Percentiles rank a stretch among this genome's conserved stretches.
These are phyloP conservation scores for Rhodosporidiobolus sp. DNA, from an alignment of 768 basidiomycete species.

Conservation along the genomic window DNA sequence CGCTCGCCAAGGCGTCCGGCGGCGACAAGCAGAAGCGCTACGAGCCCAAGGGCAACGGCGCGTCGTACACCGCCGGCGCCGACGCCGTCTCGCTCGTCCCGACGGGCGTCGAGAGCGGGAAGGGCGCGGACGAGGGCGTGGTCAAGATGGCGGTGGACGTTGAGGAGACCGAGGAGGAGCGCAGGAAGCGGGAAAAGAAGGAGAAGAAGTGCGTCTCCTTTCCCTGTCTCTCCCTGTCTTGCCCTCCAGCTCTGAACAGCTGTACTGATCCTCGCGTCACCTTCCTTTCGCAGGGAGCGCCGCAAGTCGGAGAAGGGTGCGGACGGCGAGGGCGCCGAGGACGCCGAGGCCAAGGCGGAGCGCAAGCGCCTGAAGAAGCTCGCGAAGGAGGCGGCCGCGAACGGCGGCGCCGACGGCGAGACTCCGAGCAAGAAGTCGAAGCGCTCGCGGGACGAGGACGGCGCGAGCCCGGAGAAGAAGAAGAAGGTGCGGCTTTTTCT, in stretches of 20 bases:
- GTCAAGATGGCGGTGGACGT: conserved; percentile 21
- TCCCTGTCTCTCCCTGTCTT: not conserved
- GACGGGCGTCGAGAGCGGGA: conserved; percentile 65
- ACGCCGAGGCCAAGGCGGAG: conserved; percentile 31
- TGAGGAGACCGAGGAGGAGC: conserved; percentile 25
- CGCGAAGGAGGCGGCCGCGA: conserved; percentile 28
- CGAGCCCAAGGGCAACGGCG: conserved; percentile 69
- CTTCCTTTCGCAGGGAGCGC: not conserved
- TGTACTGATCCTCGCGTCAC: not conserved
- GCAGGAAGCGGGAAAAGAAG: conserved; percentile 38
- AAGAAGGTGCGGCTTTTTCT: conserved; percentile 13
- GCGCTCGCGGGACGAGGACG: conserved; percentile 12
- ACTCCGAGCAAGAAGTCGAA: conserved; percentile 16
- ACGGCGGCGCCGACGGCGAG: not conserved
- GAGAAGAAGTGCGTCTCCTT: conserved; percentile 38
- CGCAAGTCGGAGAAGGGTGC: conserved; percentile 22
- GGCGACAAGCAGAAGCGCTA: conserved; percentile 68
- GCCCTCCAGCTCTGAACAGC: not conserved
- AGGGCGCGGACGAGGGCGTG: conserved; percentile 27
- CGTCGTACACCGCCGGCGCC: conserved; percentile 79
- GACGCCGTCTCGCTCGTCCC: conserved; percentile 70
- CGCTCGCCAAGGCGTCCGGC: conserved; percentile 61
- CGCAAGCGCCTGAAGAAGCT: conserved; percentile 30
- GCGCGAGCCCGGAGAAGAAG: conserved; percentile 11
- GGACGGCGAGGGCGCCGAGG: conserved; percentile 9